Conservation (phyloP, 148 eudicot species). For the Chenopodium berlandieri region DNA sequence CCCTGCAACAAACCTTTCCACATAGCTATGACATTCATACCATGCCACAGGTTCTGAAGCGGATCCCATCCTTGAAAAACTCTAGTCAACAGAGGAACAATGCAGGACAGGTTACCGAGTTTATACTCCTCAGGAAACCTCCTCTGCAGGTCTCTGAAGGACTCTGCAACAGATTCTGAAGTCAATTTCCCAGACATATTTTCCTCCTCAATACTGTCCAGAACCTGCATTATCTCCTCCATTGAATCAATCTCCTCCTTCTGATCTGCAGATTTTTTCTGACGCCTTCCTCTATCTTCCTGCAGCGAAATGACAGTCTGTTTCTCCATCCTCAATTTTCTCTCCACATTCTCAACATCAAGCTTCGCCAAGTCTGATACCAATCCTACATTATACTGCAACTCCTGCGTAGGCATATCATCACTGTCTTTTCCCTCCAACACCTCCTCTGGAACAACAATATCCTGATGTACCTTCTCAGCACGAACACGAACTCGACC, state of each 20-base stretch:
- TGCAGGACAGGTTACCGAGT: slow-evolving; percentile 59
- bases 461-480: slow-evolving; percentile 27
- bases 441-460: slow-evolving; percentile 73
- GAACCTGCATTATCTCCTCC: slow-evolving; percentile 45
- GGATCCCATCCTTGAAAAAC: slow-evolving; percentile 94
- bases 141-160: slow-evolving; percentile 50
- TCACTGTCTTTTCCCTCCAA: slow-evolving; percentile 34
- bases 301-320: slow-evolving; percentile 63
- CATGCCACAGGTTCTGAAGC: slow-evolving; percentile 64
- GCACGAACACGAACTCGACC: slow-evolving; percentile 27
- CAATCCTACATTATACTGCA: slow-evolving; percentile 70
- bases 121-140: slow-evolving; percentile 62
- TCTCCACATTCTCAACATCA: slow-evolving; percentile 66
- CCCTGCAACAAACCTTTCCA: slow-evolving; percentile 79
- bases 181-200: slow-evolving; percentile 53
- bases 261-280: slow-evolving; percentile 44
- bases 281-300: slow-evolving; percentile 72
- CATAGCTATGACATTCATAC: slow-evolving; percentile 42
- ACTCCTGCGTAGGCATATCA: slow-evolving; percentile 79
- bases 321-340: slow-evolving; percentile 71
- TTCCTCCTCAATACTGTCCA: slow-evolving; percentile 51
- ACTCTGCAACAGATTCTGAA: slow-evolving; percentile 54
- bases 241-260: slow-evolving; percentile 56
- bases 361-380: slow-evolving; percentile 60
- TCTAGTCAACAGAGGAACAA: slow-evolving; percentile 67